A percentile compares a stretch with the other conserved stretches of the same genome.
Conservation (phyloP, 1,284 basidiomycete genomes). For the Termitomyces sp. region DNA sequence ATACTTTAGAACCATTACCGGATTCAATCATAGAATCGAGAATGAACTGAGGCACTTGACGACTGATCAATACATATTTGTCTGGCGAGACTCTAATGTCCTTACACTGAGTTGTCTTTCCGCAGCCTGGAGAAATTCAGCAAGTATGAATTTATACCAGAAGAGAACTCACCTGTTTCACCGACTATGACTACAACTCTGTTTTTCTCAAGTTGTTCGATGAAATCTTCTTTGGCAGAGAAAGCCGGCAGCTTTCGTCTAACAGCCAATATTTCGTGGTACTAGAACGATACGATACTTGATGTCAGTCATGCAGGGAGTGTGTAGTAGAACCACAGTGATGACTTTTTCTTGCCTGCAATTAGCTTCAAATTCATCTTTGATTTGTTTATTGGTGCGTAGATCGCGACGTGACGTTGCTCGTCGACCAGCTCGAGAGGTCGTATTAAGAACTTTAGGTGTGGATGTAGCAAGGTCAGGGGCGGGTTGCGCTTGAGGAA, state of each 20-base stretch:
- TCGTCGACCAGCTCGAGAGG: constrained; percentile 11
- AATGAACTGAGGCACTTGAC: constrained; percentile 80
- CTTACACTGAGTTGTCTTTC: constrained; percentile 82
- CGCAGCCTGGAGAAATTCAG: constrained; percentile 54
- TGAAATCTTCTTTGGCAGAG: constrained; percentile 59
- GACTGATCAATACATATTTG: neutral
- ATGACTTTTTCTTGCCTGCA: constrained; percentile 39
- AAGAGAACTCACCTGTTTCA: constrained; percentile 56
- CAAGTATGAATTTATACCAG: neutral
- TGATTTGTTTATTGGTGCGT: constrained; percentile 51
- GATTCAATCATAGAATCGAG: constrained; percentile 76
- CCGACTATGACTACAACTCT: constrained; percentile 81
- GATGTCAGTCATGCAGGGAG: neutral
- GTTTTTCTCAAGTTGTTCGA: constrained; percentile 52
- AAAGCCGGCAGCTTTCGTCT: constrained; percentile 77
- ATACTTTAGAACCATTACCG: constrained; percentile 61
- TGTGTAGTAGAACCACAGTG: neutral
- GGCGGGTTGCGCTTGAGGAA: constrained; percentile 32
- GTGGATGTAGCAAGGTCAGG: neutral
- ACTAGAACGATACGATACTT: constrained; percentile 29
- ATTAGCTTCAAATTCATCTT: constrained; percentile 47
- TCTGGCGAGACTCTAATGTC: neutral
- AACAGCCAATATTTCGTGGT: constrained; percentile 50
- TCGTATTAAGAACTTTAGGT: neutral
- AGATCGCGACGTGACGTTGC: constrained; percentile 28